These are phyloP conservation scores for Oxyria digyna DNA, from an alignment of 148 eudicot genomes.

Conservation along the genomic window DNA sequence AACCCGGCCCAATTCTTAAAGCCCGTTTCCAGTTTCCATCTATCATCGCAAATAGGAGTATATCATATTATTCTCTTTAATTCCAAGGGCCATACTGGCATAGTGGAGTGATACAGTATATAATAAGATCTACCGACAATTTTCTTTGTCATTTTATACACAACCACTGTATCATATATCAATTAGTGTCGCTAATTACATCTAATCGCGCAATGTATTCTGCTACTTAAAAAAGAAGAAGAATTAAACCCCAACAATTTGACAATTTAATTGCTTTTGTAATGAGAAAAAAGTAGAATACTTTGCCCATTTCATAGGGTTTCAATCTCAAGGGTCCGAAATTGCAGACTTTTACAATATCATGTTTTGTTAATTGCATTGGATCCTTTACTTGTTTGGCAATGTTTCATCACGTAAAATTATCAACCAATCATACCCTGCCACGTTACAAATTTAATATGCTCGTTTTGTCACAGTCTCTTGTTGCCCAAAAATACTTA, in stretches of 20 bases:
- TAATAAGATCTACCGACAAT: conserved; percentile 7
- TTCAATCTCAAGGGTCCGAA: not conserved
- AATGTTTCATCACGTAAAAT: conserved; percentile 1
- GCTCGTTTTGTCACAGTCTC: not conserved
- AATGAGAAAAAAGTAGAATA: not conserved
- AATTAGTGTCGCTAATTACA: not conserved
- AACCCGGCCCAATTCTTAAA: not conserved
- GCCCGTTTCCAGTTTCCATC: not conserved
- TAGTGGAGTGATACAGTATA: no score
- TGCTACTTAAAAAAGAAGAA: no score
- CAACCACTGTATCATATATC: not conserved
- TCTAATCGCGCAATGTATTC: not conserved
- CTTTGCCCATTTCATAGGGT: conserved; percentile 5
- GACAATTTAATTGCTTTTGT: not conserved
- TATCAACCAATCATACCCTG: not conserved
- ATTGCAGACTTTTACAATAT: not conserved
- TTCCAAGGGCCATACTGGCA: not conserved
- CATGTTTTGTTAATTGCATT: not conserved
- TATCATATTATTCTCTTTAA: not conserved
- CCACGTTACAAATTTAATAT: not conserved
- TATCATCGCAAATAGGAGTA: not conserved
- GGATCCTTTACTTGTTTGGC: not conserved
- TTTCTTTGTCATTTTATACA: not conserved
- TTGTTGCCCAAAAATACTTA: not conserved
- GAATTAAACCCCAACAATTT: not conserved